Conservation (phyloP, 108 stramenopile genomes). For the Nitzschia inconspicua region DNA sequence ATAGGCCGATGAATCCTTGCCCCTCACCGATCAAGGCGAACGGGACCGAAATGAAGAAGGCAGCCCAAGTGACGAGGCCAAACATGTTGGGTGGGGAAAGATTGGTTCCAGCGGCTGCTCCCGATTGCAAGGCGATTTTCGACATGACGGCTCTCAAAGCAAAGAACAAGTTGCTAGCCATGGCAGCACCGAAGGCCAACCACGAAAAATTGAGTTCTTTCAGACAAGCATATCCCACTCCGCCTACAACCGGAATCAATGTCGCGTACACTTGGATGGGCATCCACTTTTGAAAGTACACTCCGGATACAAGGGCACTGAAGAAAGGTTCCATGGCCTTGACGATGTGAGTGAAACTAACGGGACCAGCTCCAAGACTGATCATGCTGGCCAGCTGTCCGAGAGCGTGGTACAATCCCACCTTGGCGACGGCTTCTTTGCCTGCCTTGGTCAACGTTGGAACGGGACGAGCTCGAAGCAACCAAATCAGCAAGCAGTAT, state of each 20-base stretch:
- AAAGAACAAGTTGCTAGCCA: conserved; percentile 89
- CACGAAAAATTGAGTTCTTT: conserved; percentile 87
- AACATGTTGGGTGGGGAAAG: conserved; percentile 88
- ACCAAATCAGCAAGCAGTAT: conserved; percentile 76
- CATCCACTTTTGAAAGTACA: conserved; percentile 78
- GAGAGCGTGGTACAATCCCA: conserved; percentile 82
- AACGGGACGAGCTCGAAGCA: conserved; percentile 53
- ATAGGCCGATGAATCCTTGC: conserved; percentile 34
- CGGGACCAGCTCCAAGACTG: conserved; percentile 77
- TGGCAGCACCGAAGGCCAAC: conserved; percentile 88
- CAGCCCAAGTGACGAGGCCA: conserved; percentile 80
- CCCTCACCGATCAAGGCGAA: conserved; percentile 69
- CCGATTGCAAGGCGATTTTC: conserved; percentile 72
- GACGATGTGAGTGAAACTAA: conserved; percentile 88
- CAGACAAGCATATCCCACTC: conserved; percentile 87
- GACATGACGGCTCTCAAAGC: conserved; percentile 87
- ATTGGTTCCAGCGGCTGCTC: conserved; percentile 51
- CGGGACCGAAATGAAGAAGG: conserved; percentile 76
- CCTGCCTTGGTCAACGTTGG: conserved; percentile 51
- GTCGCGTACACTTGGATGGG: conserved; percentile 67
- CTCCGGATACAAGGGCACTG: conserved; percentile 67
- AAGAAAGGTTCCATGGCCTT: conserved; percentile 92
- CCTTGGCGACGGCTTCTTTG: conserved; percentile 35
- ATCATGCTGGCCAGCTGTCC: conserved; percentile 85
- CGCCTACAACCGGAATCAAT: conserved; percentile 86